Percentiles rank a stretch among this genome's conserved stretches.
phyloP scores from a whole-genome alignment of 495 filamentous ascomycete species.

The Penicillium antarcticum region DNA sequence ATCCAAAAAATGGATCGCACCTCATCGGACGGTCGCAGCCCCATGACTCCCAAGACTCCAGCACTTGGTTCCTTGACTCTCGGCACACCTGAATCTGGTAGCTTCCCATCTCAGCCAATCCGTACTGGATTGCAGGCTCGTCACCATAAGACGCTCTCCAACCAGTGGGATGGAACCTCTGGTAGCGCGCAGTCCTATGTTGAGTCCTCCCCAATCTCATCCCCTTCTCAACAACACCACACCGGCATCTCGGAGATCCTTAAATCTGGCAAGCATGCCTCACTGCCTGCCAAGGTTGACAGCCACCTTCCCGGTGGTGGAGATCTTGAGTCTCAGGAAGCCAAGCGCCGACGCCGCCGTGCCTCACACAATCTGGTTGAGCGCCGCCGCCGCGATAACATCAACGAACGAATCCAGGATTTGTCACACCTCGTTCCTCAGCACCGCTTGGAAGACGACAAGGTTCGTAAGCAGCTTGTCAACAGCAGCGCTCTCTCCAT shows the following conservation, averaged over 20 bases:
- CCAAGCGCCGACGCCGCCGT: conserved; percentile 82
- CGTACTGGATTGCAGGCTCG: conserved; percentile 58
- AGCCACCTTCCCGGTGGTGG: conserved; percentile 45
- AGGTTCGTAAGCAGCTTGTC: conserved; percentile 87
- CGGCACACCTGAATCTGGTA: conserved; percentile 62
- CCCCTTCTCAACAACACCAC: conserved; percentile 58
- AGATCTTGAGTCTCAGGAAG: conserved; percentile 76
- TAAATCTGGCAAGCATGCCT: conserved; percentile 66
- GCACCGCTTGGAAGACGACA: conserved; percentile 94
- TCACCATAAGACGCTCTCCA: conserved; percentile 78
- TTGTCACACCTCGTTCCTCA: conserved; percentile 87
- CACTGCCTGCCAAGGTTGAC: conserved; percentile 67
- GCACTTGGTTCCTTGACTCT: conserved; percentile 56
- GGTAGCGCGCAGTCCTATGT: conserved; percentile 75
- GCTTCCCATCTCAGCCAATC: conserved; percentile 73
- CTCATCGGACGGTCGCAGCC: conserved; percentile 66
- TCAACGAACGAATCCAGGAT: conserved; percentile 97
- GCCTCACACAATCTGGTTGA: conserved; percentile 97
- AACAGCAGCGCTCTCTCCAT: conserved; percentile 87
- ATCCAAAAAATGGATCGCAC: conserved; percentile 66
- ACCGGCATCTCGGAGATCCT: conserved; percentile 67
- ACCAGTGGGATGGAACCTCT: conserved; percentile 78
- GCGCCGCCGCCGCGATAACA: conserved; percentile 91
- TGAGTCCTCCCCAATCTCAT: conserved; percentile 72
- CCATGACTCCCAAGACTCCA: conserved; percentile 76